Evolutionary conservation across 257 asterid species (phyloP).

Genomic region (Ehretia macrophylla): DNA sequence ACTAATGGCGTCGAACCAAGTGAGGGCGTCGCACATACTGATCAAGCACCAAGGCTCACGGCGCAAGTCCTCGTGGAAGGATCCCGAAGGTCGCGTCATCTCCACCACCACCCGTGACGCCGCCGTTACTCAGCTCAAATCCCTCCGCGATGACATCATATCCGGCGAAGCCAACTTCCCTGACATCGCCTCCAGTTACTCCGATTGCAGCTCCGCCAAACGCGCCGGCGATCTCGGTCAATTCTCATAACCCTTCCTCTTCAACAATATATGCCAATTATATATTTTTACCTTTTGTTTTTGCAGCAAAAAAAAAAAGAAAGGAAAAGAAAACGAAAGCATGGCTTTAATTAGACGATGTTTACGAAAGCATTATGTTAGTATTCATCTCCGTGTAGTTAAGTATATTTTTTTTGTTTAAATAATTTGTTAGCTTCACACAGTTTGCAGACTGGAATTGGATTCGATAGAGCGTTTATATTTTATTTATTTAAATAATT

Average conservation of each 20-base stretch:
- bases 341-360: no score
- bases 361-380: no score
- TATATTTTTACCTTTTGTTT: no score
- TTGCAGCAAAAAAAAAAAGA: no score
- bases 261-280: no score
- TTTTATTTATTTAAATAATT: no score
- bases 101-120: constrained; percentile 69
- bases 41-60: constrained; percentile 96
- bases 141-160: constrained; percentile 56
- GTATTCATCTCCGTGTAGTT: no score
- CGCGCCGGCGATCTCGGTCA: constrained; percentile 96
- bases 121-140: constrained; percentile 67
- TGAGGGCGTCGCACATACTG: constrained; percentile 86
- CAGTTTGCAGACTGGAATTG: no score
- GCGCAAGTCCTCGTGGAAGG: constrained; percentile 95
- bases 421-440: no score
- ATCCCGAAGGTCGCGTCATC: constrained; percentile 76
- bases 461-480: no score
- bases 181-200: constrained; percentile 61
- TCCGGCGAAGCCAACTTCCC: constrained; percentile 64
- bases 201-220: constrained; percentile 95
- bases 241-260: constrained; percentile 10
- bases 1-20: constrained; percentile 49
- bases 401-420: no score
- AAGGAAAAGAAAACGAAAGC: no score